phyloP scores from a whole-genome alignment of 2,329 filamentous ascomycete genomes.

The Colletotrichum sp. region DNA sequence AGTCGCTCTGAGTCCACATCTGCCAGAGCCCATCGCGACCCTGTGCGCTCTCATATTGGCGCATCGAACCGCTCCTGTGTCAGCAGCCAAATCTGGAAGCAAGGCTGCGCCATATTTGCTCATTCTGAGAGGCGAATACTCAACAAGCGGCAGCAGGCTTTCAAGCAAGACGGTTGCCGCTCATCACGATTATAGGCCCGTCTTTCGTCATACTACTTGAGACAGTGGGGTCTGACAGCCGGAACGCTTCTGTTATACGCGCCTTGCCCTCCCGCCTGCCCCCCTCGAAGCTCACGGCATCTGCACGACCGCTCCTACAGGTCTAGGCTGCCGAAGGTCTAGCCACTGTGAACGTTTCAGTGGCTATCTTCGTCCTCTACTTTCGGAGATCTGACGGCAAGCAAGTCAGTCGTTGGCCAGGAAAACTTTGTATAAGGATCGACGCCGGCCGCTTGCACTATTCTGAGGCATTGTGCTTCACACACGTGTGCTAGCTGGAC shows the following conservation, averaged over 20 bases:
- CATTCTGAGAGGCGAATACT: background rate
- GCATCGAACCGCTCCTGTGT: background rate
- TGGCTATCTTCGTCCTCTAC: slow-evolving; percentile 1
- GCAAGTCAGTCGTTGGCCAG: background rate
- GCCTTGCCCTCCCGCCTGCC: background rate
- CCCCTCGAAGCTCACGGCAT: background rate
- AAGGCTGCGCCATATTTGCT: background rate
- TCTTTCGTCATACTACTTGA: background rate
- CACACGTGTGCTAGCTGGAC: background rate
- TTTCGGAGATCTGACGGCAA: background rate
- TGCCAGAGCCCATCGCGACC: background rate
- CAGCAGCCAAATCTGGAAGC: background rate
- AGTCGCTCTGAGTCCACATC: background rate
- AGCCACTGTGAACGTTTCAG: background rate
- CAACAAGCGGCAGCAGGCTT: background rate
- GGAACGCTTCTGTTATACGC: background rate
- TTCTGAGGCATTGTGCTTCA: background rate
- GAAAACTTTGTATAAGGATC: background rate
- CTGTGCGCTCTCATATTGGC: background rate
- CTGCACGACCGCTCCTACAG: background rate
- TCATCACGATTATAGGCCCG: background rate
- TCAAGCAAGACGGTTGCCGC: background rate
- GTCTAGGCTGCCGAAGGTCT: background rate
- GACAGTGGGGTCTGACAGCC: background rate
- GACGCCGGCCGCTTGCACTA: background rate